Percentiles rank a stretch among this genome's conserved stretches.
These are phyloP conservation scores for Beverwykella pulmonaria DNA, from an alignment of 495 filamentous ascomycete species.

Conservation along the genomic window DNA sequence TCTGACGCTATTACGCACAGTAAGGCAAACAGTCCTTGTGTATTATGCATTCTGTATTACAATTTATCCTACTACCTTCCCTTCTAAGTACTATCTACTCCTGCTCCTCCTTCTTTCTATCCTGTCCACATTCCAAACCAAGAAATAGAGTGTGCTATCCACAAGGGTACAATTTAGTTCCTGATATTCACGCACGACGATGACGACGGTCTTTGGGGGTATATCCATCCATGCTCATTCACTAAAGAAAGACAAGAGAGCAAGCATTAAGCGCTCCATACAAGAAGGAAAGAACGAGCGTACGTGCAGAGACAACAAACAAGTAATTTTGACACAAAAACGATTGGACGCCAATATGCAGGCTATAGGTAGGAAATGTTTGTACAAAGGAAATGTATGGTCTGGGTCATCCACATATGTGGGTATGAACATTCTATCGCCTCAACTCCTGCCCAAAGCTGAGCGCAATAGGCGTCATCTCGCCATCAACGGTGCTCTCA, in stretches of 20 bases:
- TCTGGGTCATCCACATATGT: not conserved
- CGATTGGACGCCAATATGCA: not conserved
- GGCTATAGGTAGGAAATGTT: not conserved
- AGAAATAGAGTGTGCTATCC: too few species aligned
- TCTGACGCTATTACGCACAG: too few species aligned
- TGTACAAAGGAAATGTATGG: constrained; percentile 12
- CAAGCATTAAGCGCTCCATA: constrained; percentile 7
- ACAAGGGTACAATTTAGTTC: not conserved
- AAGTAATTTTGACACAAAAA: constrained; percentile 3
- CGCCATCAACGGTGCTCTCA: constrained; percentile 38
- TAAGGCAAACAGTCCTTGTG: too few species aligned
- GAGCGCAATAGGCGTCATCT: constrained; percentile 32
- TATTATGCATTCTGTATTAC: too few species aligned
- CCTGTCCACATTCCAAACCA: too few species aligned
- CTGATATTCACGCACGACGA: not conserved
- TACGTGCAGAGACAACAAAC: not conserved
- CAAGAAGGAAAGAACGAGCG: not conserved
- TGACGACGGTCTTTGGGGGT: constrained; percentile 27
- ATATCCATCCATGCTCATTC: constrained; percentile 31
- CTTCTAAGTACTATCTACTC: too few species aligned
- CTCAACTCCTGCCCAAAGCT: constrained; percentile 27
- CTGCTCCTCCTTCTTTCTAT: too few species aligned
- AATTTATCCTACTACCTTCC: too few species aligned
- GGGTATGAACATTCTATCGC: constrained; percentile 1
- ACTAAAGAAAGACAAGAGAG: constrained; percentile 6